Base-by-base conservation (phyloP, 306 rosid species). In the Neltuma alba region DNA sequence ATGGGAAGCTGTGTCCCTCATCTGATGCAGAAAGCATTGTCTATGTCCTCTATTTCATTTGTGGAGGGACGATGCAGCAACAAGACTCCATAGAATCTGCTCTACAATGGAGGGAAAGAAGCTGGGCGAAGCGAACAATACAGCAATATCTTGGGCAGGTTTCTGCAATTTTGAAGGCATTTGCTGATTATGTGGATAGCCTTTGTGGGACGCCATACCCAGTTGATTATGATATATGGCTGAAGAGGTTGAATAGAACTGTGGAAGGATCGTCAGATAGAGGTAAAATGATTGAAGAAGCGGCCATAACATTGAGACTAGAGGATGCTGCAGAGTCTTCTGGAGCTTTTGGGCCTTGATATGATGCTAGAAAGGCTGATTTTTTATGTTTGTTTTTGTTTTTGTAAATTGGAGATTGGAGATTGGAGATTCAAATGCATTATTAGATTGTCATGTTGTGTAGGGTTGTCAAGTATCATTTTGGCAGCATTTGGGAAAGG, bases 51-150 rank as follows among this genome's bases (percentile, higher is more conserved):
- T 86, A 86, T 70, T 94, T 83, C n/a, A 54, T 89, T 52, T 87
- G 90, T 42, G 92, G 98, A 21, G 97, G 94, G 50, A 65, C 80
- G 4, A 83, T 88, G 83, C 79, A 85, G 74, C 93, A 88, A 69
- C 98, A 89, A 84, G 98, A 94, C 74, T 94, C 98, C 13, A 92
- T 94, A 2, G 98, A 94, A 77, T 92, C 97, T 62, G 97, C 98
- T 9, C 85, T 94, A 74, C 97, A 92, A 77, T 94, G 98, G 98
- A 86, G 97, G 85, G 98, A 94, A 79, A 86, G 79, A 20, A 85
- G 91, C 86, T 94, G 98, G 98, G 86, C 86, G 0, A 89, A 87
- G 81, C 92, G 98, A 5, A 6, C 70, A 28, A 84, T 94, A 28
- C 98, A 94, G 81, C 94, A 92, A 58, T 84, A 86, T 87, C 87